These are phyloP conservation scores for Geotrichum macrosporum DNA, from an alignment of 1,139 yeast genomes.

Conservation along the genomic window DNA sequence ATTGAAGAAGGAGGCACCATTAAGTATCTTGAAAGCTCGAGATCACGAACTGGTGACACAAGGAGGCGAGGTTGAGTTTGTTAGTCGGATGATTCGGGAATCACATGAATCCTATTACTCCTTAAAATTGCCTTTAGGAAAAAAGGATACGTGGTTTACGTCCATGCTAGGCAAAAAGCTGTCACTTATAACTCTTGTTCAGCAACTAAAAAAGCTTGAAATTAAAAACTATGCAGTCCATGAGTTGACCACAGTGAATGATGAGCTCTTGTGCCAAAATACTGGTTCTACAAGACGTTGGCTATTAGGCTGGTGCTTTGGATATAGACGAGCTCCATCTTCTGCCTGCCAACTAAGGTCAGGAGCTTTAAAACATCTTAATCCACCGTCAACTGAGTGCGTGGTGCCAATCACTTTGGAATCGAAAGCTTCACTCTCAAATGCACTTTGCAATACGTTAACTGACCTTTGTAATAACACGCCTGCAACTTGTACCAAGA, in stretches of 20 bases:
- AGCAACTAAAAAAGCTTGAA: slow-evolving; percentile 23
- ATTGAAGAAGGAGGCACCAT: slow-evolving; percentile 21
- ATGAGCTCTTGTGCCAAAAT: not conserved
- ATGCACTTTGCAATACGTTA: not conserved
- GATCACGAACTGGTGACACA: slow-evolving; percentile 39
- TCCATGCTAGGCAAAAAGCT: slow-evolving; percentile 40
- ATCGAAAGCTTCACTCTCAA: not conserved
- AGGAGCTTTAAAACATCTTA: slow-evolving; percentile 16
- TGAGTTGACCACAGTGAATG: slow-evolving; percentile 29
- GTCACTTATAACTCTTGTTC: slow-evolving; percentile 32
- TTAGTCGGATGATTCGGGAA: slow-evolving; percentile 36
- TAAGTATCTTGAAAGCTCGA: slow-evolving; percentile 29
- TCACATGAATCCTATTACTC: too few species aligned
- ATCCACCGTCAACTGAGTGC: slow-evolving; percentile 19
- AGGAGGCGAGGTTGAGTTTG: slow-evolving; percentile 45
- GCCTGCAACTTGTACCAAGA: not conserved
- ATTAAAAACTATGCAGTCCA: slow-evolving; percentile 35
- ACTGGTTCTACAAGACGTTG: slow-evolving; percentile 42
- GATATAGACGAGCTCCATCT: slow-evolving; percentile 19
- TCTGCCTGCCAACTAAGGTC: slow-evolving; percentile 18
- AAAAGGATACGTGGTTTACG: slow-evolving; percentile 38
- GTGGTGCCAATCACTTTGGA: slow-evolving; percentile 2
- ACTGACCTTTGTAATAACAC: not conserved
- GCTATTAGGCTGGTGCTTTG: slow-evolving; percentile 43
- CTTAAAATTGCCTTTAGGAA: too few species aligned